A percentile compares a stretch with the other conserved stretches of the same genome.
Evolutionary conservation across 1,284 basidiomycete species (phyloP).

Genomic region (Somion occarium): DNA sequence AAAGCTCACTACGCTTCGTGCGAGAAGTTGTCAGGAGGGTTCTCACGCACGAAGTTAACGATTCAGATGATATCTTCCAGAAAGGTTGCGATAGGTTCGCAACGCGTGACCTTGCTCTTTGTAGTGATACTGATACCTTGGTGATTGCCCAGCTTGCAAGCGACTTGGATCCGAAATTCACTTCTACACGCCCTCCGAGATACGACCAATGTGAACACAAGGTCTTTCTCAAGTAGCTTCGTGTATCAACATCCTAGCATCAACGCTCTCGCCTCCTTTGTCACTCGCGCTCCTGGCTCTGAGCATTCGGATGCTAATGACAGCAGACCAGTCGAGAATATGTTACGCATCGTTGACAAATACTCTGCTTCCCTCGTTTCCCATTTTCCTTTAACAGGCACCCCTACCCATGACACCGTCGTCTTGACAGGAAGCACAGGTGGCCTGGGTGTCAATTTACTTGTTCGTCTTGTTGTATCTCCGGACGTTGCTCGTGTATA

Average conservation of each 20-base stretch:
- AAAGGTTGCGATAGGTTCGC: constrained; percentile 37
- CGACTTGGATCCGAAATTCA: constrained; percentile 30
- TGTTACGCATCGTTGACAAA: constrained; percentile 28
- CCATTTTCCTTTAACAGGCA: constrained; percentile 9
- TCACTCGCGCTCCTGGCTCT: constrained; percentile 2
- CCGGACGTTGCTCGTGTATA: constrained; percentile 16
- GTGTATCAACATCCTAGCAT: constrained; percentile 28
- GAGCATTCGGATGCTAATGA: not conserved
- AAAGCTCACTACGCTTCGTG: constrained; percentile 23
- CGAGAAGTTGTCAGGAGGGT: constrained; percentile 23
- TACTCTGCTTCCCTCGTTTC: constrained; percentile 26
- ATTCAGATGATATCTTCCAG: constrained; percentile 36
- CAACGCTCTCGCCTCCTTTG: constrained; percentile 14
- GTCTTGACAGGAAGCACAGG: constrained; percentile 25
- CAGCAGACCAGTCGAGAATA: constrained; percentile 3
- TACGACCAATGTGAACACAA: constrained; percentile 7
- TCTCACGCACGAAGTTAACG: constrained; percentile 18
- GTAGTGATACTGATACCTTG: not conserved
- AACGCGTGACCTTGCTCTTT: not conserved
- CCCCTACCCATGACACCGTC: constrained; percentile 17
- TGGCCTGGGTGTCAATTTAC: constrained; percentile 15
- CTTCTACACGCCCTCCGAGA: constrained; percentile 22
- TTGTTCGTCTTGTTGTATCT: constrained; percentile 11
- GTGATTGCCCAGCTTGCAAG: constrained; percentile 20
- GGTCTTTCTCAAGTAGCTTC: constrained; percentile 16